Base-by-base conservation (phyloP, 108 stramenopile genomes). In the Aurantiochytrium sp. region DNA sequence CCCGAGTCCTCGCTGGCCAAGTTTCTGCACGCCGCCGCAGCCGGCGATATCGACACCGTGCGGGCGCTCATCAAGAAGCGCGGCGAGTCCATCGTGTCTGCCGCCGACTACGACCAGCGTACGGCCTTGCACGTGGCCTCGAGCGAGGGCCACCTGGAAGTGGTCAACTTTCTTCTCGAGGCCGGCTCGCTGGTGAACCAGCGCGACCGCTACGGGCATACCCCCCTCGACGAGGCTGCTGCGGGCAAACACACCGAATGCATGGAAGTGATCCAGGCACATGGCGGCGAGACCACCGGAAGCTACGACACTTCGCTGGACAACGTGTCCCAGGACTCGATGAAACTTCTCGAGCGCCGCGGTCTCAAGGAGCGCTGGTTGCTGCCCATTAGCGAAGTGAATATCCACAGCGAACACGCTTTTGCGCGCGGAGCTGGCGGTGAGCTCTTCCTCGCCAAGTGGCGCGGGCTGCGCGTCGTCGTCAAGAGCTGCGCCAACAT, bases 211-310 rank as follows among this genome's bases (percentile, higher is more conserved):
- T 95, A 93, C 92, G 91, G 91, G 14, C 59, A 93, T 58, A 71
- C 87, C 18, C 93, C 94, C 8, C 88, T 95, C 3, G 97, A 97
- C 92, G 97, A 97, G 90, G 96, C 96, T 18, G 93, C 95, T 89
- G 93, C 96, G 35, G 95, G 95, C 92, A 94, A 94, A 23, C 96
- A 96, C 71, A 47, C 89, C 35, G 94, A 90, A n/a, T 93, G 71
- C n/a, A 60, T 58, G 21, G 87, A 58, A 0, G 25, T 16, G 23
- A 18, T 88, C n/a, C 23, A 43, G 19, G 58, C 58, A 10, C 58
- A 88, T n/a, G 87, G 58, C 45, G 87, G 87, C 42, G 87, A 88
- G 35, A 58, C 58, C 18, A 44, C 58, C 25, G 59, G 58, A 21
- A 53, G 49, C 49, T 83, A 83, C 76, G 51, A 53, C 51, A 28